phyloP scores from a whole-genome alignment of 306 rosid species.

The Datisca glomerata region DNA sequence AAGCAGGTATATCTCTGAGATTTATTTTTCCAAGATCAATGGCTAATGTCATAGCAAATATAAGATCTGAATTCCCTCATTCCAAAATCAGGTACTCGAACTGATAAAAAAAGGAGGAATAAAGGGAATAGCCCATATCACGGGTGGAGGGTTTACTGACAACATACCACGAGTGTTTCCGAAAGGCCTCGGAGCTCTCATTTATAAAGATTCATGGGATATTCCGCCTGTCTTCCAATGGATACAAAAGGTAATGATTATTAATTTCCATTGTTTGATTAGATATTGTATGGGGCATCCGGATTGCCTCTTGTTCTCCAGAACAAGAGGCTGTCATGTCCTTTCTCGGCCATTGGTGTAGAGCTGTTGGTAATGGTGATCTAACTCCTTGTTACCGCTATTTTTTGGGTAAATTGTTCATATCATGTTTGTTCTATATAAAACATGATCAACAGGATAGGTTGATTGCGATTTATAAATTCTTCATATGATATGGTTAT shows the following conservation, averaged over 20 bases:
- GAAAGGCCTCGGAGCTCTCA: conserved; percentile 60
- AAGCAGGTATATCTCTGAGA: conserved; percentile 42
- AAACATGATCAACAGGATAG: conserved; percentile 59
- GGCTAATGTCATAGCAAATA: background rate
- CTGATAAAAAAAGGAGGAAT: conserved; percentile 72
- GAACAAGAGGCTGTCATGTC: no score
- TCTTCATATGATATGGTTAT: no score
- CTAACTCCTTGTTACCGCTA: background rate
- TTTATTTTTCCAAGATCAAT: background rate
- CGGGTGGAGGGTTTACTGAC: conserved; percentile 93
- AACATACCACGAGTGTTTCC: conserved; percentile 87
- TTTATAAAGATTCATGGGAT: conserved; percentile 60
- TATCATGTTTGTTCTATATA: background rate
- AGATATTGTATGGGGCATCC: no score
- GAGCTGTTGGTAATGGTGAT: background rate
- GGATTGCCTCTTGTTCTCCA: no score
- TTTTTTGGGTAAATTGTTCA: no score
- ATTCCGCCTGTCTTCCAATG: conserved; percentile 62
- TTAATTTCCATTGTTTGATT: background rate
- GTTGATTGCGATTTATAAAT: no score
- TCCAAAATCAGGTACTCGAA: conserved; percentile 58
- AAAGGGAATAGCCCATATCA: conserved; percentile 81
- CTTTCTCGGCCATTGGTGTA: background rate
- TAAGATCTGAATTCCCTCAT: background rate
- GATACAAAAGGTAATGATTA: conserved; percentile 66